Evolutionary conservation across 768 basidiomycete species (phyloP).

Genomic region (Rhodotorula graminis): DNA sequence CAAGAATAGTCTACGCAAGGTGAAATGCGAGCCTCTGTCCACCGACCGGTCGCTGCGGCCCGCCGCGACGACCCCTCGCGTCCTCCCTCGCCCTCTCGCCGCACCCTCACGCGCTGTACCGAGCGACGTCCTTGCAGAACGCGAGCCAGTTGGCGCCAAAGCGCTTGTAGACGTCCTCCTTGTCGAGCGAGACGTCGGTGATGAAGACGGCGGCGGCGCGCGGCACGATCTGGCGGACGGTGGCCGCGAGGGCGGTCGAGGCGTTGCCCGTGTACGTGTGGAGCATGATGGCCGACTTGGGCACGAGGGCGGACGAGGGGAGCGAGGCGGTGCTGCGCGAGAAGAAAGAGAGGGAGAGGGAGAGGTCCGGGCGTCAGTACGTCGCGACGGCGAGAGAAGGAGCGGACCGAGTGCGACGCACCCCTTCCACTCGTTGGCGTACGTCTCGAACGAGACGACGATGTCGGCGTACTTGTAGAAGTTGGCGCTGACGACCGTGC

Average conservation of each 20-base stretch:
- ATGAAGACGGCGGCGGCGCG: slow-evolving; percentile 8
- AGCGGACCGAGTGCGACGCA: neutral
- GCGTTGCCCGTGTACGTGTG: slow-evolving; percentile 1
- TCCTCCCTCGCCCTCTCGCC: no score
- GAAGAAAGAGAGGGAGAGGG: no score
- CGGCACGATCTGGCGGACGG: neutral
- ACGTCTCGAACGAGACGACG: slow-evolving; percentile 16
- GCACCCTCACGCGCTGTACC: no score
- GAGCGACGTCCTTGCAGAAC: neutral
- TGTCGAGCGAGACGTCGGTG: slow-evolving; percentile 11
- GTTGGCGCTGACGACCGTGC: neutral
- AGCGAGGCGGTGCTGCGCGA: neutral
- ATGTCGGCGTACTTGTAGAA: slow-evolving; percentile 2
- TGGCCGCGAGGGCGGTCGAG: neutral
- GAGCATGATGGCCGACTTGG: slow-evolving; percentile 17
- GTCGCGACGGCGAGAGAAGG: neutral
- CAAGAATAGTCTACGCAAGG: no score
- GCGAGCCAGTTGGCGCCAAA: slow-evolving; percentile 7
- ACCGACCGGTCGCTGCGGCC: no score
- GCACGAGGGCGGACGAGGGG: neutral
- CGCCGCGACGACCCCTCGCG: no score
- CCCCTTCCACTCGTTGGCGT: neutral
- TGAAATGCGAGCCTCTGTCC: no score
- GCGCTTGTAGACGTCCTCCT: slow-evolving; percentile 9
- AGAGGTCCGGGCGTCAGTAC: neutral